Evolutionary conservation across 176 grass and related monocot species (phyloP), one percentile per base, ranked within the genome.

Genomic region (Eremochloa ophiuroides): DNA sequence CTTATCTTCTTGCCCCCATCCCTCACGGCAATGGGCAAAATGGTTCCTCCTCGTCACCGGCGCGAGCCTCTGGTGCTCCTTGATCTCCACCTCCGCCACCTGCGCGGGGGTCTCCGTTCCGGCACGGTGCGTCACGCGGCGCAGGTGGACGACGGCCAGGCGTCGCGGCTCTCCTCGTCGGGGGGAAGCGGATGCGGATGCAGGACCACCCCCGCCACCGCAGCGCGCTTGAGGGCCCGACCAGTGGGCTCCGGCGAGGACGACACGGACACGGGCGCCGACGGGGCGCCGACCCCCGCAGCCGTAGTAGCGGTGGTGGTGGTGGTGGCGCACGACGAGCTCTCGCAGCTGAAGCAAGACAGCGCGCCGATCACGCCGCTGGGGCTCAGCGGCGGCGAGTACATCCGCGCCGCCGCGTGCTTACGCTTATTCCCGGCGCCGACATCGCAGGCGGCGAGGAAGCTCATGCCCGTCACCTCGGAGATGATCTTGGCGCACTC

Each of bases 261-360:
- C 43, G 89, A 75, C 53, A 73, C 86, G 39, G 77, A 81, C 53
- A 56, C 53, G 53, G 22, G 22, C 46, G 50, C n/a, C 23, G 53
- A 25, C 22, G 51, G 43, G 15, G 69, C 25, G 0, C 13, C 68
- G 41, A 47, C 31, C 47, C 15, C 69, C 1, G 25, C 78, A n/a
- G 17, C 33, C 12, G 30, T 44, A 10, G 25, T 44, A 10, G 37
- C 28, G 53, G 15, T 6, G 6, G 22, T 2, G 61, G 80, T 43
- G 80, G 31, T 13, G 47, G 81, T 83, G 81, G 80, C 82, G 38
- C 69, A 84, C 22, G 87, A 92, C 22, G 90, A 95, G 75, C 77
- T 91, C 31, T 90, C 93, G 51, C 87, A 74, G 55, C 96, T 88
- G 80, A 98, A 95, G 85, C 87, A 89, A 22, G 77, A 85, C 56